A percentile compares a stretch with the other conserved stretches of the same genome.
Conservation (phyloP, 1,284 basidiomycete genomes). For the Melanopsichium pennsylvanicum region DNA sequence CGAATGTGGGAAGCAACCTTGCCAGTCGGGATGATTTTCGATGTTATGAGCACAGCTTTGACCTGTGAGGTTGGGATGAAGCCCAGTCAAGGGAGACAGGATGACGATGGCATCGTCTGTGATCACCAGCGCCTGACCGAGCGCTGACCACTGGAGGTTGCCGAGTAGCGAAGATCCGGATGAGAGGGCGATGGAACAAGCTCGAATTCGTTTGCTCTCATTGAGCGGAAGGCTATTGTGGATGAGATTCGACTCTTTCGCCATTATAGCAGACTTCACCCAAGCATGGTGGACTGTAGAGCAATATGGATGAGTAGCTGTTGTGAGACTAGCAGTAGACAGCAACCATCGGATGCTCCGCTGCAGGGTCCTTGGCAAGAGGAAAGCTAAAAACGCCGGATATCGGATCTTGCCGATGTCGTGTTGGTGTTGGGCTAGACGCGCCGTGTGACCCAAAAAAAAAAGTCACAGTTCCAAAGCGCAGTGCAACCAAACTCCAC, state of each 20-base stretch:
- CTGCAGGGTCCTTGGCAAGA: too few species aligned
- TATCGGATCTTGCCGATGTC: slow-evolving; percentile 8
- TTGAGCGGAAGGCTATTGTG: too few species aligned
- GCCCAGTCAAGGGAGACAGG: slow-evolving; percentile 16
- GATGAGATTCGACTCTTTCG: too few species aligned
- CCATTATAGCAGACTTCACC: too few species aligned
- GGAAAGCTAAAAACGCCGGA: too few species aligned
- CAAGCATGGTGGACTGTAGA: too few species aligned
- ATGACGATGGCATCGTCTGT: slow-evolving; percentile 31
- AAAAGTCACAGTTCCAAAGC: too few species aligned
- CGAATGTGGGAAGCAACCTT: slow-evolving; percentile 34
- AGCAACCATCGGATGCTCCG: too few species aligned
- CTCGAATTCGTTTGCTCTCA: slow-evolving; percentile 8
- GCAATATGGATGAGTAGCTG: too few species aligned
- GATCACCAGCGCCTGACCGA: slow-evolving; percentile 33
- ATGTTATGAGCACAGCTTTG: slow-evolving; percentile 23
- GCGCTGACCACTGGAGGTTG: slow-evolving; percentile 38
- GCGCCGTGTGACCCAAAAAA: too few species aligned
- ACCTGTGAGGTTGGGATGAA: slow-evolving; percentile 14
- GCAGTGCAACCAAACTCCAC: too few species aligned
- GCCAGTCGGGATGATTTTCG: slow-evolving; percentile 34
- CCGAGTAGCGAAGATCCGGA: slow-evolving; percentile 10
- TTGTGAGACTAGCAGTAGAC: too few species aligned
- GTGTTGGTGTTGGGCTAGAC: slow-evolving; percentile 27
- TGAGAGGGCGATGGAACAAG: slow-evolving; percentile 27